Conservation (phyloP, 805 yeast genomes). For the Wickerhamiella azymoides region DNA sequence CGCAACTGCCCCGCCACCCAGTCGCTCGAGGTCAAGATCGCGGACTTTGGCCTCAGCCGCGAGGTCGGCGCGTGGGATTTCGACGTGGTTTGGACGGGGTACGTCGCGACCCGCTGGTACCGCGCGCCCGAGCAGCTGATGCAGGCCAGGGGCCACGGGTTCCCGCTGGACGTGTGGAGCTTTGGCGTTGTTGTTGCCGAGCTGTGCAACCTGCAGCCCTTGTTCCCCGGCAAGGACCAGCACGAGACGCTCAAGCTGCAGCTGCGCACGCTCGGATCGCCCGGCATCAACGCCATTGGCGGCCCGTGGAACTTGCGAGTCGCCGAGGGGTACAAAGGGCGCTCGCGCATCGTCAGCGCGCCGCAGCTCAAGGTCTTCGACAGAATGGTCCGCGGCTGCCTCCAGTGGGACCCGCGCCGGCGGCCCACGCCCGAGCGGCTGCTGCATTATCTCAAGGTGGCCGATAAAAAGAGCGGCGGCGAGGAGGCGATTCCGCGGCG, state of each 20-base stretch:
- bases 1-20: conserved; percentile 32
- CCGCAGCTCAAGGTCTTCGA: neutral
- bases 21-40: conserved; percentile 57
- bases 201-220: conserved; percentile 56
- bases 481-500: neutral
- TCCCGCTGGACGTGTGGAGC: conserved; percentile 85
- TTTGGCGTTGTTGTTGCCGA: conserved; percentile 86
- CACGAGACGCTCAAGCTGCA: conserved; percentile 65
- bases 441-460: neutral
- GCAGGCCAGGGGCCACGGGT: conserved; percentile 42
- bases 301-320: neutral
- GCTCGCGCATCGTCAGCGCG: neutral
- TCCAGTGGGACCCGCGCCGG: conserved; percentile 1
- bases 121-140: conserved; percentile 77
- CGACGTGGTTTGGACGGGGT: conserved; percentile 52
- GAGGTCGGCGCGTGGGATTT: conserved; percentile 37
- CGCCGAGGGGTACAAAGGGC: neutral
- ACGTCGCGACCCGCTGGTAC: conserved; percentile 95
- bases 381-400: neutral
- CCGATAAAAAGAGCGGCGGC: neutral
- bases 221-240: conserved; percentile 74
- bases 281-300: conserved; percentile 23
- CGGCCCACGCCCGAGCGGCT: conserved; percentile 7
- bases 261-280: conserved; percentile 59
- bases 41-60: conserved; percentile 91